Percentiles rank a stretch among this genome's conserved stretches.
phyloP scores from a whole-genome alignment of 2,329 filamentous ascomycete species.

The Phaeophleospora eucalypticola region DNA sequence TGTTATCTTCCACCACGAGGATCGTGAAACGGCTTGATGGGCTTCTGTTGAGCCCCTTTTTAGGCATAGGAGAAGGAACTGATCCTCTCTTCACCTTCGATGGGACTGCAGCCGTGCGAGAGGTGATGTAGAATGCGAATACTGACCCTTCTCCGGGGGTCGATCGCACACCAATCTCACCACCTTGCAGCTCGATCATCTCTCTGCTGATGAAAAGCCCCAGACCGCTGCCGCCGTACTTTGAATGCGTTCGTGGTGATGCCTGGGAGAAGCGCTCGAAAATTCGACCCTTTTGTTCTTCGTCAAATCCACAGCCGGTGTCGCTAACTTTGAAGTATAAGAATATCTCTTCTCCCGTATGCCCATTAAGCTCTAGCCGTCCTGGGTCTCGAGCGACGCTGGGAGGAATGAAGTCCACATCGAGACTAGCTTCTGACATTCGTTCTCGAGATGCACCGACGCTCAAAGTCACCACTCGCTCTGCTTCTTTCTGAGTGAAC shows the following conservation, averaged over 20 bases:
- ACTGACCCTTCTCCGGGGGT: slow-evolving; percentile 56
- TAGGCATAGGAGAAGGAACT: neutral
- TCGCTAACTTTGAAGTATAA: slow-evolving; percentile 26
- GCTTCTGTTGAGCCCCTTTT: too few species aligned
- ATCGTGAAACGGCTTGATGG: too few species aligned
- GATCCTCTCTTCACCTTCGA: neutral
- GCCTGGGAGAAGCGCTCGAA: slow-evolving; percentile 68
- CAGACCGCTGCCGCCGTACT: slow-evolving; percentile 67
- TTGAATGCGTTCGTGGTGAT: slow-evolving; percentile 60
- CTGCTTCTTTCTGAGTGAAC: slow-evolving; percentile 21
- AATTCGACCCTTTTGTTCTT: slow-evolving; percentile 42
- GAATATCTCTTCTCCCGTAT: slow-evolving; percentile 14
- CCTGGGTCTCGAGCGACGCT: slow-evolving; percentile 15
- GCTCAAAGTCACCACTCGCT: slow-evolving; percentile 16
- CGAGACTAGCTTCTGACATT: slow-evolving; percentile 19
- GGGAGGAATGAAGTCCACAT: slow-evolving; percentile 19
- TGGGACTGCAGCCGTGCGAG: slow-evolving; percentile 33
- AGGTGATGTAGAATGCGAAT: slow-evolving; percentile 64
- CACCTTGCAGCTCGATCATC: slow-evolving; percentile 64
- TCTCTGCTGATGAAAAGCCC: slow-evolving; percentile 66
- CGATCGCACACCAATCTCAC: slow-evolving; percentile 62
- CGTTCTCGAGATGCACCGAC: slow-evolving; percentile 14
- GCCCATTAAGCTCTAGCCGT: slow-evolving; percentile 2
- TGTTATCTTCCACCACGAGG: slow-evolving; percentile 36
- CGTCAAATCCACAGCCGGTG: slow-evolving; percentile 37